A percentile compares a stretch with the other conserved stretches of the same genome.
These are phyloP conservation scores for Thuidium tamariscinum DNA, from an alignment of 225 moss, liverwort and hornwort genomes.

Conservation along the genomic window DNA sequence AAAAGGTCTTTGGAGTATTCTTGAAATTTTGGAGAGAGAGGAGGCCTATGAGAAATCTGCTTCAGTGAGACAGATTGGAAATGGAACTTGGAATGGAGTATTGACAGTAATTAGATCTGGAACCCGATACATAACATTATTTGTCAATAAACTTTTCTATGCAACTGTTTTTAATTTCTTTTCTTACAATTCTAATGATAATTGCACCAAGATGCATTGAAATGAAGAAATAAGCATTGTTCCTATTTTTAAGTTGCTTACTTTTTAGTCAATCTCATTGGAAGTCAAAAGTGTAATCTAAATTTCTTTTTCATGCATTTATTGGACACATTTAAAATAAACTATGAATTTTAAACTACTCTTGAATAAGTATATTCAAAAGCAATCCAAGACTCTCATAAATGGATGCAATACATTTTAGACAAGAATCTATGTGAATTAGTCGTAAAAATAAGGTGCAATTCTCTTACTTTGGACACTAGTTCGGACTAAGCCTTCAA, in stretches of 20 bases:
- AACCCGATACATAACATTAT: no score
- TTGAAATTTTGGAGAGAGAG: no score
- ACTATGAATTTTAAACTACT: neutral
- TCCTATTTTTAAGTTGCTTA: neutral
- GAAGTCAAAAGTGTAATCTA: rapidly evolving
- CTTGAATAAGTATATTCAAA: no score
- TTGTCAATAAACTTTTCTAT: neutral
- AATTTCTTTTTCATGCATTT: neutral
- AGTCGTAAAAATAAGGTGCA: no score
- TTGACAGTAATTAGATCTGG: no score
- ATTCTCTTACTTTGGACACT: neutral
- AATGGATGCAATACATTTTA: neutral
- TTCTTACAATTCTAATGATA: neutral
- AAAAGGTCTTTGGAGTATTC: no score
- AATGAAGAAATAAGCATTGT: neutral
- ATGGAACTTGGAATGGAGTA: no score
- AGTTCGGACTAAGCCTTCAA: neutral
- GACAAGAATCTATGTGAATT: no score
- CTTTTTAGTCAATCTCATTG: neutral
- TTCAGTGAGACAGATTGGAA: no score
- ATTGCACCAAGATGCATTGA: neutral
- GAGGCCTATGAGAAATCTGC: no score
- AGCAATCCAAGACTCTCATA: rapidly evolving
- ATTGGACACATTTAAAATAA: rapidly evolving
- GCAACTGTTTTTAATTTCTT: neutral